Evolutionary conservation across 257 asterid genomes (phyloP).

Genomic region (Voacanga thouarsii): DNA sequence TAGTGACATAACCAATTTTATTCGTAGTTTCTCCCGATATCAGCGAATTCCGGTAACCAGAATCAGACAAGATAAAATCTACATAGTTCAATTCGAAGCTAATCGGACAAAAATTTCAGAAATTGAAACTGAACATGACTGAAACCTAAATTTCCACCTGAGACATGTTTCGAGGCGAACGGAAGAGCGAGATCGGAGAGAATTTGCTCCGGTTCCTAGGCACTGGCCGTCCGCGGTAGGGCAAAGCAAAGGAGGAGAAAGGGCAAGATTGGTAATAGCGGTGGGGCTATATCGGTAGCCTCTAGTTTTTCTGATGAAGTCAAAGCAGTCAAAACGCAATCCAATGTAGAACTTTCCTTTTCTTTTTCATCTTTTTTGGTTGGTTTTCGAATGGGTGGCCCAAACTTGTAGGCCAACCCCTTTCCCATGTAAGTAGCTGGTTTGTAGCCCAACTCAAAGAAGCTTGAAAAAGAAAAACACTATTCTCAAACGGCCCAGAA

Average conservation of each 20-base stretch:
- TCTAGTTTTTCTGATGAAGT: not conserved
- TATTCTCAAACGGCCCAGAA: too few species aligned
- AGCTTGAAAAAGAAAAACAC: too few species aligned
- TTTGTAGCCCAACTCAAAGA: not conserved
- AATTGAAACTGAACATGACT: not conserved
- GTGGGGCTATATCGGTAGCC: not conserved
- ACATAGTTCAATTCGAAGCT: not conserved
- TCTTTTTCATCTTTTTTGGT: not conserved
- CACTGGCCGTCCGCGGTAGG: not conserved
- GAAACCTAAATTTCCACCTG: conserved; percentile 9
- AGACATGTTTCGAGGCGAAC: not conserved
- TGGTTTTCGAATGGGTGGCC: not conserved
- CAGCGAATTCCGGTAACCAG: not conserved
- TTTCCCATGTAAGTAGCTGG: not conserved
- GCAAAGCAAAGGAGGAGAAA: not conserved
- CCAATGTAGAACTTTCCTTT: too few species aligned
- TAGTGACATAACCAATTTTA: not conserved
- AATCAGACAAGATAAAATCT: not conserved
- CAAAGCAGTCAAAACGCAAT: not conserved
- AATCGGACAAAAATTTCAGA: not conserved
- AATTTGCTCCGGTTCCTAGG: not conserved
- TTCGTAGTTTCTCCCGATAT: not conserved
- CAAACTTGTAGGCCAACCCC: not conserved
- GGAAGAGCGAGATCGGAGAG: conserved; percentile 1
- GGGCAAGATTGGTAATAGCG: not conserved